These are phyloP conservation scores for Torulaspora delbrueckii DNA, from an alignment of 805 yeast species.

Conservation along the genomic window DNA sequence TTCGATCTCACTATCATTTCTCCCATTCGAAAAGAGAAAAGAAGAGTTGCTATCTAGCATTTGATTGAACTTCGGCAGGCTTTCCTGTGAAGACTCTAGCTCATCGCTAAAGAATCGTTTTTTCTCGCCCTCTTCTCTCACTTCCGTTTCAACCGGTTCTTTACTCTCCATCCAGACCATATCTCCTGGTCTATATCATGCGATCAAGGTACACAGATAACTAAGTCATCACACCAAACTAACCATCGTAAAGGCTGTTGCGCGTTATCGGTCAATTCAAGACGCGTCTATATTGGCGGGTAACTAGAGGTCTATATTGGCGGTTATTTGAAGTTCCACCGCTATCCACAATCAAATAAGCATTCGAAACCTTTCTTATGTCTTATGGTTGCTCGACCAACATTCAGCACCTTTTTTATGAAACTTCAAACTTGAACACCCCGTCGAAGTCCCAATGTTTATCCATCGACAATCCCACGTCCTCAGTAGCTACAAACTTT, in stretches of 20 bases:
- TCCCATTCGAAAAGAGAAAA: conserved; percentile 16
- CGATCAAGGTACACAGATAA: neutral
- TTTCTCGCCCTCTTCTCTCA: conserved; percentile 13
- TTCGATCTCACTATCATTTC: neutral
- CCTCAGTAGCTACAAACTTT: no score
- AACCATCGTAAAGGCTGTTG: neutral
- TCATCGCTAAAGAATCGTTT: conserved; percentile 31
- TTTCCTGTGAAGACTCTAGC: conserved; percentile 23
- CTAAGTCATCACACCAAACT: neutral
- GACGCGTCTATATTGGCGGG: neutral
- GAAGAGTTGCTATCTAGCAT: conserved; percentile 19
- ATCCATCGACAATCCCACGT: no score
- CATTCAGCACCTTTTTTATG: no score
- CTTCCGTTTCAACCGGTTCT: neutral
- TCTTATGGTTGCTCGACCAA: no score
- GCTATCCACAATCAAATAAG: no score
- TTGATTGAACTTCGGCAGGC: conserved; percentile 7
- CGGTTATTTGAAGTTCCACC: neutral
- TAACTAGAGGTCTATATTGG: neutral
- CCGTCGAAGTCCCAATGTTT: no score
- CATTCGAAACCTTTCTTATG: no score
- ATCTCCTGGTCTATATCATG: neutral
- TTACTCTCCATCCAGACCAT: neutral
- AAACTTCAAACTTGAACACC: no score
- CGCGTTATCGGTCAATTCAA: neutral